A percentile compares a stretch with the other conserved stretches of the same genome.
phyloP scores from a whole-genome alignment of 1,284 basidiomycete genomes.

The Rhodotorula sp. region DNA sequence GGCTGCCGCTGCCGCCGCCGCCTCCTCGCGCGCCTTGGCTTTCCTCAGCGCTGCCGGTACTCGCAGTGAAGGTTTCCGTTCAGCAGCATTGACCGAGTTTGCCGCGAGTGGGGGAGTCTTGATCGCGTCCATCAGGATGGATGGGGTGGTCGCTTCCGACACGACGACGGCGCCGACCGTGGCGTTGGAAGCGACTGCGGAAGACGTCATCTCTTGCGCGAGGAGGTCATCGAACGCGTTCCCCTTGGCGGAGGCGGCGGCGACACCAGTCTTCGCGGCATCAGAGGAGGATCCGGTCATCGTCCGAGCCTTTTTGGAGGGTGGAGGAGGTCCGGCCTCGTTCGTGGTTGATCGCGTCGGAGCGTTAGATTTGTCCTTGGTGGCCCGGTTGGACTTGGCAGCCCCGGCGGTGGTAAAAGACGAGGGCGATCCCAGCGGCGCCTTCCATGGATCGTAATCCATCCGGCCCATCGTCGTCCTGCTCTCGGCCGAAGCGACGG shows the following conservation, averaged over 20 bases:
- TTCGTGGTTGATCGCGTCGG: neutral
- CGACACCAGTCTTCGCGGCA: neutral
- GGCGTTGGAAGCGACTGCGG: neutral
- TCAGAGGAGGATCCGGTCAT: too few relatives aligned
- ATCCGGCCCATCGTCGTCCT: neutral
- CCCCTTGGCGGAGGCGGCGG: too few relatives aligned
- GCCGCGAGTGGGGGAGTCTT: neutral
- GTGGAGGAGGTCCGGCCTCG: neutral
- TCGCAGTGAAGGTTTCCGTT: neutral
- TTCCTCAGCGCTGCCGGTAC: conserved; percentile 1
- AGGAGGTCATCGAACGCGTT: conserved; percentile 28
- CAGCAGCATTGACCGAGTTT: neutral
- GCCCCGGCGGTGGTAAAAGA: neutral
- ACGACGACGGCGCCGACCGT: too few relatives aligned
- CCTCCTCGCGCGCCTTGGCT: neutral
- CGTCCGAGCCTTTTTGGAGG: conserved; percentile 13
- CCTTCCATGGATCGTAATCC: conserved; percentile 4
- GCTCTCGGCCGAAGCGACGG: neutral
- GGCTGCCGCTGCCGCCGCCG: neutral
- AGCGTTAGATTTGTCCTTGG: neutral
- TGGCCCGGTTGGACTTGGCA: neutral
- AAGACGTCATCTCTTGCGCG: conserved; percentile 13
- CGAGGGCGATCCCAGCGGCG: conserved; percentile 7
- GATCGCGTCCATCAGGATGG: neutral
- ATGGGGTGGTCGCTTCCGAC: neutral